phyloP scores from a whole-genome alignment of 2,329 filamentous ascomycete species.

The Cladosporium colombiae region DNA sequence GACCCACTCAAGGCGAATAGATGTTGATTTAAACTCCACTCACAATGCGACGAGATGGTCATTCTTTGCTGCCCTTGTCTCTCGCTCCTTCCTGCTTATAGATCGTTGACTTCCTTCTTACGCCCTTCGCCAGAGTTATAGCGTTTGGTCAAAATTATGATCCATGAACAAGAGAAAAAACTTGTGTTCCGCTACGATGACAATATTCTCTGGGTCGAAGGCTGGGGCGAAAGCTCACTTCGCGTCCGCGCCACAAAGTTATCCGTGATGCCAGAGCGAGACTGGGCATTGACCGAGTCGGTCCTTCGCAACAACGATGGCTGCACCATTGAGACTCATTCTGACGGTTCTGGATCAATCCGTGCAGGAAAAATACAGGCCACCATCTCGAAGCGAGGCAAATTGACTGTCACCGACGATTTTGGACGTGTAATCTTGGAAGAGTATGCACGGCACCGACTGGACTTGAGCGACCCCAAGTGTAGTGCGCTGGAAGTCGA shows the following conservation, averaged over 20 bases:
- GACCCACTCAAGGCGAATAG: too few relatives aligned
- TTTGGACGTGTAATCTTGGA: conserved; percentile 51
- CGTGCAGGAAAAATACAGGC: conserved; percentile 54
- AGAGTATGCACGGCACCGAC: conserved; percentile 55
- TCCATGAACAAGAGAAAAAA: conserved; percentile 54
- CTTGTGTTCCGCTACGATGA: conserved; percentile 60
- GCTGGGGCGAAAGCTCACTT: conserved; percentile 52
- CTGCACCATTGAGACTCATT: conserved; percentile 22
- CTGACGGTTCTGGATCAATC: conserved; percentile 39
- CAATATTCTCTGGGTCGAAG: conserved; percentile 50
- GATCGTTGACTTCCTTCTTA: too few relatives aligned
- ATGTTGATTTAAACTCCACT: too few relatives aligned
- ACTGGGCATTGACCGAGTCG: conserved; percentile 44
- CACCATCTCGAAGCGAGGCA: conserved; percentile 50
- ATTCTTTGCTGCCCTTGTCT: too few relatives aligned
- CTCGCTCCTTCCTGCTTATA: too few relatives aligned
- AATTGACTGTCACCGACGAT: conserved; percentile 51
- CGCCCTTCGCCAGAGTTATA: too few relatives aligned
- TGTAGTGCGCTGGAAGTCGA: conserved; percentile 59
- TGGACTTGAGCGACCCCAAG: conserved; percentile 57
- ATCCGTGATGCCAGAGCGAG: conserved; percentile 38
- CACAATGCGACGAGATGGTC: too few relatives aligned
- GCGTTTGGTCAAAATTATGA: conserved; percentile 26
- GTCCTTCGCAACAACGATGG: background rate
- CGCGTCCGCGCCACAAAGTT: conserved; percentile 51